phyloP scores from a whole-genome alignment of 139 green algal genomes.

The Volvox africanus region DNA sequence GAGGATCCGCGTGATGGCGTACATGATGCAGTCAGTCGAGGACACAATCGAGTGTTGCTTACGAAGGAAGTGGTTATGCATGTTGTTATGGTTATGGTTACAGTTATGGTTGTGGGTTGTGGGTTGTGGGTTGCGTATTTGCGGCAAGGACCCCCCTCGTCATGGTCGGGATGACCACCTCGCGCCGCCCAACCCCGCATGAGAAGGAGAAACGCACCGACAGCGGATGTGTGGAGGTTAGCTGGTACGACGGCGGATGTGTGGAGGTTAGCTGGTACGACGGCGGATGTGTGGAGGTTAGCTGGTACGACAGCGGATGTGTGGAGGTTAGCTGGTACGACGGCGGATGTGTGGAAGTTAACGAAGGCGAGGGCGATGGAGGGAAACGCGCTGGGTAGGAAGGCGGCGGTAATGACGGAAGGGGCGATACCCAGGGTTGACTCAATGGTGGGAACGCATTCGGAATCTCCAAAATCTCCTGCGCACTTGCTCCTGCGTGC shows the following conservation, averaged over 20 bases:
- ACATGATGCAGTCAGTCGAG: too few relatives aligned
- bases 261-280: neutral
- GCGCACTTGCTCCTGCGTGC: too few relatives aligned
- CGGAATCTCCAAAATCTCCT: too few relatives aligned
- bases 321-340: neutral
- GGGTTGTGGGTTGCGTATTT: too few relatives aligned
- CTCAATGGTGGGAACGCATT: neutral
- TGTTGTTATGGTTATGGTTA: too few relatives aligned
- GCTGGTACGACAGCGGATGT: neutral
- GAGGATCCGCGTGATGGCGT: too few relatives aligned
- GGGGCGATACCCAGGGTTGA: neutral
- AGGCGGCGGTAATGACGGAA: neutral
- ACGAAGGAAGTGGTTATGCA: too few relatives aligned
- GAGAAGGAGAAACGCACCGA: neutral
- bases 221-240: neutral
- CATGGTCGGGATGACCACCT: too few relatives aligned
- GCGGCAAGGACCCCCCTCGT: too few relatives aligned
- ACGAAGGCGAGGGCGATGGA: neutral
- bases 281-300: neutral
- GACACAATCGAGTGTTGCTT: too few relatives aligned
- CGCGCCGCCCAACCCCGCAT: too few relatives aligned
- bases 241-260: neutral
- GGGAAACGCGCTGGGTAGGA: neutral
- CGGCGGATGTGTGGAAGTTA: neutral
- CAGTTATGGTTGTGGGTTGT: too few relatives aligned